These are phyloP conservation scores for button mushroom (Agaricus bisporus) DNA, from an alignment of 768 basidiomycete genomes.

Conservation along the genomic window DNA sequence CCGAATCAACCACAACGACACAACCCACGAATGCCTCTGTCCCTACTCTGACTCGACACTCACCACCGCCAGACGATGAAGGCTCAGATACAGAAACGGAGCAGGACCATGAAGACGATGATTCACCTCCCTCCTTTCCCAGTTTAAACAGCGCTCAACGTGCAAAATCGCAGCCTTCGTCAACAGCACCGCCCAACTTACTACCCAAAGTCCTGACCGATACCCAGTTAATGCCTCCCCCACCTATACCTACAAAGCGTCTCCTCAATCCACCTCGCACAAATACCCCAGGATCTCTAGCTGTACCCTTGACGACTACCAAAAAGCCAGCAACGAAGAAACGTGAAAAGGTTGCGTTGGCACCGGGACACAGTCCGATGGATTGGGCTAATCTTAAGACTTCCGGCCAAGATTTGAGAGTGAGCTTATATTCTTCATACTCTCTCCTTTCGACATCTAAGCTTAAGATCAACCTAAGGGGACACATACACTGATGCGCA, in stretches of 20 bases:
- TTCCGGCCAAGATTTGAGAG: conserved; percentile 75
- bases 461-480: conserved; percentile 41
- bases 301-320: conserved; percentile 58
- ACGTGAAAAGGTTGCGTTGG: conserved; percentile 77
- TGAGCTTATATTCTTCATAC: conserved; percentile 26
- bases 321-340: conserved; percentile 52
- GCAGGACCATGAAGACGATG: conserved; percentile 37
- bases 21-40: conserved; percentile 17
- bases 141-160: conserved; percentile 69
- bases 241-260: conserved; percentile 39
- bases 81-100: conserved; percentile 28
- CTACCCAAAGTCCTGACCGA: conserved; percentile 36
- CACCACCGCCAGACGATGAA: conserved; percentile 34
- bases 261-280: conserved; percentile 25
- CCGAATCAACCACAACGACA: conserved; percentile 18
- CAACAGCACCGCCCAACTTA: neutral
- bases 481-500: conserved; percentile 57
- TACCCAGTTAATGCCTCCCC: conserved; percentile 49
- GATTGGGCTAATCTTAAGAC: conserved; percentile 92
- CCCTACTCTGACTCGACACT: conserved; percentile 30
- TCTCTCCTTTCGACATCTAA: neutral
- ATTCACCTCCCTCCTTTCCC: conserved; percentile 71
- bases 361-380: conserved; percentile 85
- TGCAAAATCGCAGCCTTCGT: conserved; percentile 19
- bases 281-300: conserved; percentile 34